These are phyloP conservation scores for Lepiota brunneoincarnata DNA, from an alignment of 768 basidiomycete species.

Conservation along the genomic window DNA sequence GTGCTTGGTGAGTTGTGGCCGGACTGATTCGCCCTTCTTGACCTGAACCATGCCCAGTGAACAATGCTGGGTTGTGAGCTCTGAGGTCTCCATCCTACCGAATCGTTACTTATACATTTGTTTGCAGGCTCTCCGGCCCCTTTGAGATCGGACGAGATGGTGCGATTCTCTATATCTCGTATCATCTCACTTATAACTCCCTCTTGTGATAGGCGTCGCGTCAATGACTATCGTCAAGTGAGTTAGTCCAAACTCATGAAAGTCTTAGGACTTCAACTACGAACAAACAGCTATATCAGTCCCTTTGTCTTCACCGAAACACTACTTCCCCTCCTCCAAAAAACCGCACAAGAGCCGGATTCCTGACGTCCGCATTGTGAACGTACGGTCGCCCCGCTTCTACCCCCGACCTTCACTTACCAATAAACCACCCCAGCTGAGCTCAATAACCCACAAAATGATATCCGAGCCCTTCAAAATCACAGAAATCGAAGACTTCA, in stretches of 20 bases:
- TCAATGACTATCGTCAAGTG: slow-evolving; percentile 6
- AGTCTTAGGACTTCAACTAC: too few relatives aligned
- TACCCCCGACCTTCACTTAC: neutral
- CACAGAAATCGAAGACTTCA: neutral
- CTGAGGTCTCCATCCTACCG: neutral
- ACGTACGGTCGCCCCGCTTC: slow-evolving; percentile 5
- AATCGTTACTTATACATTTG: neutral
- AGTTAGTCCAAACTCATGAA: too few relatives aligned
- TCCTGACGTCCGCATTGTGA: slow-evolving; percentile 22
- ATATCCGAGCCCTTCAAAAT: neutral
- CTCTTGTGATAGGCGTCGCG: slow-evolving; percentile 14
- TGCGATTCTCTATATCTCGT: neutral
- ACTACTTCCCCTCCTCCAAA: slow-evolving; percentile 22
- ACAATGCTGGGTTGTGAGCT: slow-evolving; percentile 51
- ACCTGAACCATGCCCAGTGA: slow-evolving; percentile 32
- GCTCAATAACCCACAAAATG: neutral
- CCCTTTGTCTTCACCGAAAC: slow-evolving; percentile 25
- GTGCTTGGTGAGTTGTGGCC: slow-evolving; percentile 37
- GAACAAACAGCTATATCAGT: slow-evolving; percentile 12
- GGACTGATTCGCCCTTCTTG: neutral
- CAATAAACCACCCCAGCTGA: neutral
- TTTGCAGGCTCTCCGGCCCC: neutral
- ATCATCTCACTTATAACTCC: slow-evolving; percentile 15
- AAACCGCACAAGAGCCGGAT: slow-evolving; percentile 16
- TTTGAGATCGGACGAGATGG: neutral